Base-by-base conservation (phyloP, 169 alveolate genomes). In the Plasmodium vinckei region DNA sequence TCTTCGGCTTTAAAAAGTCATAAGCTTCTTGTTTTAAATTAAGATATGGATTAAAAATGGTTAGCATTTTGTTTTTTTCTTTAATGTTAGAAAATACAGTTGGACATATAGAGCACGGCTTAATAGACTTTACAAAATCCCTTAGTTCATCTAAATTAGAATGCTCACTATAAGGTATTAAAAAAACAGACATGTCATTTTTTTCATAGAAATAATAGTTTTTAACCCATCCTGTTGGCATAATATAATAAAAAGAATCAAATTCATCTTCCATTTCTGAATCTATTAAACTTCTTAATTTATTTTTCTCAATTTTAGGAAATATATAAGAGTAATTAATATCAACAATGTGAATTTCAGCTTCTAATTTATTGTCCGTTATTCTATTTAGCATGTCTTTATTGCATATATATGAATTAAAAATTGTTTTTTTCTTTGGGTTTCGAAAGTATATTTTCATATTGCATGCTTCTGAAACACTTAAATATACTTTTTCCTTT, bases 201-300 rank as follows among this genome's bases (percentile, higher is more conserved):
- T 70, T 61, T 47, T 69, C 72, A 69, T 86, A 72, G 15, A 72
- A 69, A 25, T 73, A 63, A 72, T 63, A 86, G 51, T 86, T 86
- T 60, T 69, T 72, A 44, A 63, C 73, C 92, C 92, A 86, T 69
- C 92, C 92, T 47, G 92, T 86, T 46, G 92, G 92, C 12, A 86
- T 72, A 69, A 86, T 69, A 64, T 72, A 86, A 72, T 69, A 86
- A 67, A 72, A 86, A 27, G 54, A 61, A 57, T 72, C 92, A 70
- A 69, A 72, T 86, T 72, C 92, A 42, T 61, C 70, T 56, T 72
- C 92, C 12, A 72, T 86, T 15, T 72, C 92, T 60, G 54, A 87
- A 59, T 86, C 87, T 56, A 72, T 86, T 23, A 86, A 72, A 64
- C 70, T 72, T 49, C 15, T 25, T 56, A 72, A 63, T 49, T 86